These are phyloP conservation scores for Triangularia setosa DNA, from an alignment of 2,329 filamentous ascomycete genomes.

Conservation along the genomic window DNA sequence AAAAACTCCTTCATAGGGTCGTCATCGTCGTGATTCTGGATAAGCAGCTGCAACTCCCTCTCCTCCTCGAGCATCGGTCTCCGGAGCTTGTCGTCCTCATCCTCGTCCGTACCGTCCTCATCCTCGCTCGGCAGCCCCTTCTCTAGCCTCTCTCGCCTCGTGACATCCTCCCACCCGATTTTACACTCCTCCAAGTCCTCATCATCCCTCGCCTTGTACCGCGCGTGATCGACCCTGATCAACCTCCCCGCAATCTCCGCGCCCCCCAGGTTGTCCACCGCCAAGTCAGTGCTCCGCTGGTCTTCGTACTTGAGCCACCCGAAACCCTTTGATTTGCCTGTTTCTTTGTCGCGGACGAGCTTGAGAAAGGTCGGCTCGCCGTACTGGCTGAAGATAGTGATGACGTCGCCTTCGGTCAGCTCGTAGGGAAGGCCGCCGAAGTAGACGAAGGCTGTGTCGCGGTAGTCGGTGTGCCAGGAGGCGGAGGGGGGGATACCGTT, in stretches of 20 bases:
- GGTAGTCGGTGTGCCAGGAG: constrained; percentile 97
- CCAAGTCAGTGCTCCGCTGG: constrained; percentile 90
- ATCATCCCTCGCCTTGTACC: constrained; percentile 85
- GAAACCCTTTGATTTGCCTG: constrained; percentile 90
- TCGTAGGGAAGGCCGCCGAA: constrained; percentile 92
- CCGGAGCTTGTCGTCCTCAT: constrained; percentile 36
- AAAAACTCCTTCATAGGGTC: constrained; percentile 96
- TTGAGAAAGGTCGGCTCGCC: constrained; percentile 94
- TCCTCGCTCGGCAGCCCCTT: constrained; percentile 39
- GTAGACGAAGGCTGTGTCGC: constrained; percentile 91
- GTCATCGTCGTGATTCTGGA: constrained; percentile 83
- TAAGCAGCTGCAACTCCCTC: constrained; percentile 68
- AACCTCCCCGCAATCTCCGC: constrained; percentile 76
- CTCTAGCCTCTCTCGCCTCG: constrained; percentile 45
- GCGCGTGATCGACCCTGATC: constrained; percentile 84
- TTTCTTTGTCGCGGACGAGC: constrained; percentile 89
- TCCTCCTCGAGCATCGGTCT: constrained; percentile 76
- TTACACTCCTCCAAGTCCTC: constrained; percentile 59
- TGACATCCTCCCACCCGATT: constrained; percentile 58
- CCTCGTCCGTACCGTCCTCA: constrained; percentile 43
- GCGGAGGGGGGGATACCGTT: constrained; percentile 80
- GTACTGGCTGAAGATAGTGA: constrained; percentile 96
- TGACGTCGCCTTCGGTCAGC: constrained; percentile 89
- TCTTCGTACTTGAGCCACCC: constrained; percentile 98
- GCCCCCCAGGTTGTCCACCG: constrained; percentile 92